phyloP scores from a whole-genome alignment of 2,329 filamentous ascomycete species.

The Lasiodiplodia sp. region DNA sequence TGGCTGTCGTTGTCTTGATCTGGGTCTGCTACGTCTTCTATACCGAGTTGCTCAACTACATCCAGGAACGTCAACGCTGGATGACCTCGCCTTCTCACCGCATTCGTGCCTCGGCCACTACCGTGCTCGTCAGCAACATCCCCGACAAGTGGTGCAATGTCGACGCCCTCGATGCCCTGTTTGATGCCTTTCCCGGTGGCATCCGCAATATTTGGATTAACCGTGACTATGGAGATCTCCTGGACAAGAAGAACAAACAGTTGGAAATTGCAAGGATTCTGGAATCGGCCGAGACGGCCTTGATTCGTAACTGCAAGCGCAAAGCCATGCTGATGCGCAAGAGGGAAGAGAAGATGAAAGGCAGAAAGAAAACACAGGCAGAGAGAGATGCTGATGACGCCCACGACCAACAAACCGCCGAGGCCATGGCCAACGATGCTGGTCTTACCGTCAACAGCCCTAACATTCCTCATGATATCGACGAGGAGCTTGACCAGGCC shows the following conservation, averaged over 20 bases:
- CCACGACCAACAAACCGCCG: background rate
- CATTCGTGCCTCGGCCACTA: conserved; percentile 90
- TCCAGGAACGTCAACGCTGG: conserved; percentile 92
- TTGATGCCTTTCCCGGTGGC: conserved; percentile 95
- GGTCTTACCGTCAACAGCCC: conserved; percentile 20
- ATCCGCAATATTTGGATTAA: conserved; percentile 98
- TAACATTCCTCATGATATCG: conserved; percentile 19
- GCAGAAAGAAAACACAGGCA: conserved; percentile 12
- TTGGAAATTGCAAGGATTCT: conserved; percentile 74
- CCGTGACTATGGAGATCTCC: conserved; percentile 80
- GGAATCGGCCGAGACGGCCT: conserved; percentile 82
- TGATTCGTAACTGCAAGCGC: conserved; percentile 72
- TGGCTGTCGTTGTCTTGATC: conserved; percentile 78
- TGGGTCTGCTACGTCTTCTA: conserved; percentile 92
- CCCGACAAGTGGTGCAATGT: conserved; percentile 88
- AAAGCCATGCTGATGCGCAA: conserved; percentile 41
- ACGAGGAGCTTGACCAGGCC: conserved; percentile 24
- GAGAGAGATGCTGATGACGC: background rate
- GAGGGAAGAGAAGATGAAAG: conserved; percentile 10
- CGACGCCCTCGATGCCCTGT: conserved; percentile 81
- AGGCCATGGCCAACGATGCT: conserved; percentile 10
- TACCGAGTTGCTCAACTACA: conserved; percentile 82
- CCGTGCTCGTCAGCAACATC: conserved; percentile 90
- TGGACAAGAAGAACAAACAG: conserved; percentile 82
- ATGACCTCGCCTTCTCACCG: conserved; percentile 94